Evolutionary conservation across 768 basidiomycete species (phyloP).

Genomic region (Phaeotremella fagi): DNA sequence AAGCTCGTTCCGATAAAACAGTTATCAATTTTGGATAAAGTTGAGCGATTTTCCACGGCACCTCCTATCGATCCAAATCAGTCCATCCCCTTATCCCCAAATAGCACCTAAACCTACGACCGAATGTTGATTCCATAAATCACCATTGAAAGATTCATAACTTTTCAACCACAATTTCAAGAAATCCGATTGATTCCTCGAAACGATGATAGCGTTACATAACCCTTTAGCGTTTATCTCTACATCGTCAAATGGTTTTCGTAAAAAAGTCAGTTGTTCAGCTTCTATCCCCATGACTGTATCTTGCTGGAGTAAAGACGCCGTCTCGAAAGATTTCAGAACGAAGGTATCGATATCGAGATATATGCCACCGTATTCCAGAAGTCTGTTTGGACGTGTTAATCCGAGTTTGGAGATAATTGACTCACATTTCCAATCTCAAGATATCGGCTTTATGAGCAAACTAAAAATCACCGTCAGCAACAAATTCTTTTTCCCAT

Average conservation of each 20-base stretch:
- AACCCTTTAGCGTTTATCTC: slow-evolving; percentile 42
- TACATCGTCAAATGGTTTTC: slow-evolving; percentile 17
- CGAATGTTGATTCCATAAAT: slow-evolving; percentile 41
- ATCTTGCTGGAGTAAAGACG: slow-evolving; percentile 31
- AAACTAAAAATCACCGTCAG: slow-evolving; percentile 12
- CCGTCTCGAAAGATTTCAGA: slow-evolving; percentile 25
- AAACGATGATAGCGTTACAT: slow-evolving; percentile 43
- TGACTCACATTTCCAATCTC: slow-evolving; percentile 39
- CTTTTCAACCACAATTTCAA: slow-evolving; percentile 34
- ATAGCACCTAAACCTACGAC: slow-evolving; percentile 39
- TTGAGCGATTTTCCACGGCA: slow-evolving; percentile 46
- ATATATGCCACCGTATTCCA: slow-evolving; percentile 41
- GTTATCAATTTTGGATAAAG: slow-evolving; percentile 46
- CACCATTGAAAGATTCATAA: slow-evolving; percentile 38
- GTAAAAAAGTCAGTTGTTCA: slow-evolving; percentile 14
- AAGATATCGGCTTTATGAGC: slow-evolving; percentile 46
- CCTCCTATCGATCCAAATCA: slow-evolving; percentile 14
- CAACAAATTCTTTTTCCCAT: not conserved
- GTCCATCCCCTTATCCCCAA: not conserved
- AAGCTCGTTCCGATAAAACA: slow-evolving; percentile 47
- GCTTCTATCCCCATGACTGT: slow-evolving; percentile 42
- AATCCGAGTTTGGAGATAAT: not conserved
- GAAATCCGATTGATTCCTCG: slow-evolving; percentile 26
- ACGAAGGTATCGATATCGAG: slow-evolving; percentile 45
- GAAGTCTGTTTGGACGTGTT: slow-evolving; percentile 14